These are phyloP conservation scores for Neurospora hispaniola DNA, from an alignment of 495 filamentous ascomycete species.

Conservation along the genomic window DNA sequence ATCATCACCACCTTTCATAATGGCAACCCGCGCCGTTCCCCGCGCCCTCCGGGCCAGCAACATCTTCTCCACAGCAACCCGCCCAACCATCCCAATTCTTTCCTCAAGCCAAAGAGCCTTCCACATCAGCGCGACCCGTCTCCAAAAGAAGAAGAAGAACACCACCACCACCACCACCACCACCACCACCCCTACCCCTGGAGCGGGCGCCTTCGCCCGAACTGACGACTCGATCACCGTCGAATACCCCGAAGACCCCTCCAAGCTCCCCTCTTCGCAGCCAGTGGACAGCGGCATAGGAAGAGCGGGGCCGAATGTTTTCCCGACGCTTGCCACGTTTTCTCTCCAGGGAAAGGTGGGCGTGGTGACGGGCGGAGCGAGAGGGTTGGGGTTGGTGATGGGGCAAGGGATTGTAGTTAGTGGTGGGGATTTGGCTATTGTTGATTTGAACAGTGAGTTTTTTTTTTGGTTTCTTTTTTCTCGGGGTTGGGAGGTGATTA, in stretches of 20 bases:
- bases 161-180: not conserved
- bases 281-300: conserved; percentile 59
- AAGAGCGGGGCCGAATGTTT: conserved; percentile 43
- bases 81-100: too few relatives aligned
- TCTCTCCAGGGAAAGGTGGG: conserved; percentile 68
- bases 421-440: conserved; percentile 82
- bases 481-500: not conserved
- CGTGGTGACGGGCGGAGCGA: conserved; percentile 76
- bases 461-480: not conserved
- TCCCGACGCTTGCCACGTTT: conserved; percentile 46
- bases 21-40: not conserved
- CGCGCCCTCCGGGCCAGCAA: not conserved
- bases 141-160: not conserved
- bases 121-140: too few relatives aligned
- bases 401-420: conserved; percentile 76
- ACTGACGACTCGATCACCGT: conserved; percentile 69
- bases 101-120: too few relatives aligned
- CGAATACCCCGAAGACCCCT: conserved; percentile 61
- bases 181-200: conserved; percentile 14
- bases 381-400: conserved; percentile 86
- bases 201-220: conserved; percentile 46
- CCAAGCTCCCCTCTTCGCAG: conserved; percentile 50
- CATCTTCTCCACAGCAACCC: not conserved
- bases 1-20: not conserved
- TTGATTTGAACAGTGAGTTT: conserved; percentile 78